These are phyloP conservation scores for Pseudogymnoascus sp. DNA, from an alignment of 2,329 filamentous ascomycete genomes.

Conservation along the genomic window DNA sequence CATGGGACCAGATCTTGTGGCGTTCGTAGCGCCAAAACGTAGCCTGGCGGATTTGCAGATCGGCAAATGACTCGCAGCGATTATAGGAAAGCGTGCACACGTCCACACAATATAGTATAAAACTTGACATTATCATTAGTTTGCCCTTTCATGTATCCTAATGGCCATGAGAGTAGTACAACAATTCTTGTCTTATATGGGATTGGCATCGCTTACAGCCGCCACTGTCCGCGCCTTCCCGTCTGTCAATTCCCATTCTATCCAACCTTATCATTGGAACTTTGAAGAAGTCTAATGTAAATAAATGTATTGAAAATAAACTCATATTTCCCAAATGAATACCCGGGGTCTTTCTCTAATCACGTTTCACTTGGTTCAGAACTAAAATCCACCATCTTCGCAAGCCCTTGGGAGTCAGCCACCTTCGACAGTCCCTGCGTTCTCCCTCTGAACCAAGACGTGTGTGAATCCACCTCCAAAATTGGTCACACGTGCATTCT, in stretches of 20 bases:
- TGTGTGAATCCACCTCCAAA: conserved; percentile 23
- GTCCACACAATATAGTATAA: neutral
- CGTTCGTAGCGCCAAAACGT: neutral
- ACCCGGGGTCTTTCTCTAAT: neutral
- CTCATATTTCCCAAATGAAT: too few species aligned
- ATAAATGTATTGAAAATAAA: neutral
- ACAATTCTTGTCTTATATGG: neutral
- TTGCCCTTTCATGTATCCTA: neutral
- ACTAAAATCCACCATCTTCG: conserved; percentile 12
- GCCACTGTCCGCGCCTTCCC: neutral
- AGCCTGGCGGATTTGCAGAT: neutral
- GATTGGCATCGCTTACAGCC: neutral
- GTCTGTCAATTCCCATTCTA: neutral
- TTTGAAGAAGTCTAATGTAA: neutral
- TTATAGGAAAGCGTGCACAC: neutral
- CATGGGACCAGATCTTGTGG: conserved; percentile 1
- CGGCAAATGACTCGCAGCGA: neutral
- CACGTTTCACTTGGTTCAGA: neutral
- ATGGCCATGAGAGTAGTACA: neutral
- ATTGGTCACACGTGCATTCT: conserved; percentile 21
- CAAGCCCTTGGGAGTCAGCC: conserved; percentile 21
- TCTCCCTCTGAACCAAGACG: conserved; percentile 18
- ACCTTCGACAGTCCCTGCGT: conserved; percentile 19
- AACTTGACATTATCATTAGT: neutral
- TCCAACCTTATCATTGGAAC: neutral